Conservation (phyloP, 1,284 basidiomycete species). For the Athelia sp. region DNA sequence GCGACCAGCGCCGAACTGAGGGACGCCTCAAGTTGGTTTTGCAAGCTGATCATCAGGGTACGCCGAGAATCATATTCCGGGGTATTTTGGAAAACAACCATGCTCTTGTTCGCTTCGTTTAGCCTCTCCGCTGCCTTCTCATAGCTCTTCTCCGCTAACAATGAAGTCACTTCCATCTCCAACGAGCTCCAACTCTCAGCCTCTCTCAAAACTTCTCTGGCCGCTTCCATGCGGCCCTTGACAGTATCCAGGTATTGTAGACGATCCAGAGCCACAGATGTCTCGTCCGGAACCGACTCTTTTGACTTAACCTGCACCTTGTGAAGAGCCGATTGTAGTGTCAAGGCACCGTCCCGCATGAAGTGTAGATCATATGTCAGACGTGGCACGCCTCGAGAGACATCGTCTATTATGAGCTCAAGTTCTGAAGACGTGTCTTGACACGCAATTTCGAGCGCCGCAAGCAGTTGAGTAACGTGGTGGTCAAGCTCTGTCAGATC, state of each 20-base stretch:
- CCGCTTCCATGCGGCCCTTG: slow-evolving; percentile 81
- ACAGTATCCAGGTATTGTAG: slow-evolving; percentile 78
- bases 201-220: slow-evolving; percentile 81
- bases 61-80: slow-evolving; percentile 83
- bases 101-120: slow-evolving; percentile 79
- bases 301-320: slow-evolving; percentile 51
- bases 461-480: slow-evolving; percentile 68
- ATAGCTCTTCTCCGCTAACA: slow-evolving; percentile 75
- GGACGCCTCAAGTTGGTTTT: slow-evolving; percentile 90
- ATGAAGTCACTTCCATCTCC: slow-evolving; percentile 82
- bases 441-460: slow-evolving; percentile 74
- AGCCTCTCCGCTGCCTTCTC: slow-evolving; percentile 85
- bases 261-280: slow-evolving; percentile 61
- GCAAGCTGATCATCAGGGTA: slow-evolving; percentile 80
- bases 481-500: slow-evolving; percentile 70
- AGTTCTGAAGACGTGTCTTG: slow-evolving; percentile 84
- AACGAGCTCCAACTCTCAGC: slow-evolving; percentile 94
- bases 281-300: slow-evolving; percentile 45
- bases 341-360: slow-evolving; percentile 84
- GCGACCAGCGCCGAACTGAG: slow-evolving; percentile 83
- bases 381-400: slow-evolving; percentile 82
- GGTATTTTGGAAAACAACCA: slow-evolving; percentile 88
- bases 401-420: slow-evolving; percentile 85
- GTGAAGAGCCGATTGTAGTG: slow-evolving; percentile 61
- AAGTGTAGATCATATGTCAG: slow-evolving; percentile 92